Base-by-base conservation (phyloP, 805 yeast species). In the Candida krabiensis region DNA sequence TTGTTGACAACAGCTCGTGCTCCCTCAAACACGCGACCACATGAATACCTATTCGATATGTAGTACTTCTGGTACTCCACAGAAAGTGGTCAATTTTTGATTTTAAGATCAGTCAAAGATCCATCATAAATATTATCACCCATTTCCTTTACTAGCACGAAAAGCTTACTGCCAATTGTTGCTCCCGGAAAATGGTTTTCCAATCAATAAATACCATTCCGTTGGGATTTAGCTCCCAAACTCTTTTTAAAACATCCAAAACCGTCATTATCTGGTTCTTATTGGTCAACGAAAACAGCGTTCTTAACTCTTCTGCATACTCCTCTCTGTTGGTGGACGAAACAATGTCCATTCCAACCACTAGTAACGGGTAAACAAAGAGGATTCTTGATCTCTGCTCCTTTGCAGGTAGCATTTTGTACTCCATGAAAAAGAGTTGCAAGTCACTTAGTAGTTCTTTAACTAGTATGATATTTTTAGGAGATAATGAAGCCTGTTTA, bases 321-420 rank as follows among this genome's bases (percentile, higher is more conserved):
- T 28, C 24, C 3, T 28, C 26, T 24, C 49, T 35, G n/a, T 30
- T 30, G 2, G 28, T 13, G 4, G 11, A 2, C 4, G 47, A 35
- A 7, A 46, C 28, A 21, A 46, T 21, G 30, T 46, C 46, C 24
- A 44, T 35, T 2, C 50, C 50, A 19, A 41, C 26, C 18, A 36
- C 25, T 21, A 46, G 35, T 9, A 46, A 16, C 3, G 50, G 47
- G 21, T 41, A 19, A 7, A 28, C 17, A n/a, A 38, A 36, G 11
- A 46, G 22, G 8, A 27, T 21, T 9, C 17, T 29, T 17, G 32
- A 21, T 21, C 24, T 21, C 24, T 21, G 24, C 11, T 11, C 11
- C 7, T 22, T 4, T 13, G 27, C 9, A 9, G 34, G 26, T 9
- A 30, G 9, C 12, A 13, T n/a, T 7, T 33, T 21, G 25, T 13